These are phyloP conservation scores for Diaporthe caulivora DNA, from an alignment of 2,329 filamentous ascomycete species.

Conservation along the genomic window DNA sequence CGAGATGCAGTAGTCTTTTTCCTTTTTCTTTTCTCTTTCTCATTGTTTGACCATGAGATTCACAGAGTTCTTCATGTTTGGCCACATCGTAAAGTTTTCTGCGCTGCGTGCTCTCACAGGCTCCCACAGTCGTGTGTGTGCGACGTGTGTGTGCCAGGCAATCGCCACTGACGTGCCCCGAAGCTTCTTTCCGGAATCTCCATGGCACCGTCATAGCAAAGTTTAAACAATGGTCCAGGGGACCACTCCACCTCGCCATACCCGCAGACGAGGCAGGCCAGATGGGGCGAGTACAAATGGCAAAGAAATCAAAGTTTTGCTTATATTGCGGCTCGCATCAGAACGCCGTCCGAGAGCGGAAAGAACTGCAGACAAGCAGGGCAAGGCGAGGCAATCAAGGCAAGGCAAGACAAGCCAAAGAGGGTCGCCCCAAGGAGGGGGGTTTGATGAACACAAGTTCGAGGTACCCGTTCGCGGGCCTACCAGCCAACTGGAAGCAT, in stretches of 20 bases:
- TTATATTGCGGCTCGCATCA: constrained; percentile 30
- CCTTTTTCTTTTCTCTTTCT: neutral
- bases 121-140: neutral
- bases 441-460: constrained; percentile 24
- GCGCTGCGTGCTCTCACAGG: neutral
- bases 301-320: constrained; percentile 30
- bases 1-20: neutral
- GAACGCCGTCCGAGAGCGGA: constrained; percentile 8
- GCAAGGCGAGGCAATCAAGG: neutral
- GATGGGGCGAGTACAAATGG: neutral
- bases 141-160: neutral
- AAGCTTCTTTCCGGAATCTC: constrained; percentile 26
- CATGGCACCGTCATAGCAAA: constrained; percentile 30
- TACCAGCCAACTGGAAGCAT: constrained; percentile 27
- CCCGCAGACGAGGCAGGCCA: constrained; percentile 6
- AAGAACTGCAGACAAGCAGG: neutral
- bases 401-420: constrained; percentile 3
- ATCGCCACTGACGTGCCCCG: constrained; percentile 24
- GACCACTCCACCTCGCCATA: constrained; percentile 17
- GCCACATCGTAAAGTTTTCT: constrained; percentile 12
- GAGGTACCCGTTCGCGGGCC: constrained; percentile 24
- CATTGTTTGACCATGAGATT: constrained; percentile 13
- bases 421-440: constrained; percentile 4
- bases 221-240: constrained; percentile 25
- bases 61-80: constrained; percentile 6